phyloP scores from a whole-genome alignment of 2,329 filamentous ascomycete species.

The Chaetomium sp. region DNA sequence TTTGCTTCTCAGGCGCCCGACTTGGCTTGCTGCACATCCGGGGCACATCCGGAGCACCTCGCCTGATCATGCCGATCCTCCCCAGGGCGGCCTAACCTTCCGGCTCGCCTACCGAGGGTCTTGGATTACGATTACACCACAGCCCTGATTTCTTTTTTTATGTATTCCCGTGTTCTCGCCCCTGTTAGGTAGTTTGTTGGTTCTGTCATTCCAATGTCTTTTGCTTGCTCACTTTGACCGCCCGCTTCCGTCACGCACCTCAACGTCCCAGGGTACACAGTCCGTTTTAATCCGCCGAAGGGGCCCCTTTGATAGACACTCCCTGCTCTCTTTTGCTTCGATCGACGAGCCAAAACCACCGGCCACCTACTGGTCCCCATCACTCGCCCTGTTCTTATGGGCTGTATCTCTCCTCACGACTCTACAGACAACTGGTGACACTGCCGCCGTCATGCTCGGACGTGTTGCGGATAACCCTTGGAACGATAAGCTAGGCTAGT shows the following conservation, averaged over 20 bases:
- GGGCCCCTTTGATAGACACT: background rate
- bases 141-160: conserved; percentile 1
- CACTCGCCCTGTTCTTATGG: background rate
- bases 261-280: background rate
- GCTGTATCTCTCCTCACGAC: background rate
- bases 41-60: conserved; percentile 15
- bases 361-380: background rate
- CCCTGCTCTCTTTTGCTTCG: background rate
- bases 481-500: conserved; percentile 24
- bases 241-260: background rate
- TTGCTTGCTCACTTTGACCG: background rate
- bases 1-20: conserved; percentile 10
- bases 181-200: conserved; percentile 6
- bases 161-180: conserved; percentile 1
- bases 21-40: conserved; percentile 14
- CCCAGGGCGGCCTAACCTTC: conserved; percentile 8
- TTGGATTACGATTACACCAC: conserved; percentile 9
- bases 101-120: conserved; percentile 7
- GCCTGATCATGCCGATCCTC: conserved; percentile 23
- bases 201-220: conserved; percentile 2
- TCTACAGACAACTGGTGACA: background rate
- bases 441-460: conserved; percentile 19
- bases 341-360: background rate
- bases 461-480: conserved; percentile 6
- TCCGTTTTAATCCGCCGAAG: background rate